These are phyloP conservation scores for Gilbertella persicaria DNA, from an alignment of 371 early-diverging fungal genomes.

Conservation along the genomic window DNA sequence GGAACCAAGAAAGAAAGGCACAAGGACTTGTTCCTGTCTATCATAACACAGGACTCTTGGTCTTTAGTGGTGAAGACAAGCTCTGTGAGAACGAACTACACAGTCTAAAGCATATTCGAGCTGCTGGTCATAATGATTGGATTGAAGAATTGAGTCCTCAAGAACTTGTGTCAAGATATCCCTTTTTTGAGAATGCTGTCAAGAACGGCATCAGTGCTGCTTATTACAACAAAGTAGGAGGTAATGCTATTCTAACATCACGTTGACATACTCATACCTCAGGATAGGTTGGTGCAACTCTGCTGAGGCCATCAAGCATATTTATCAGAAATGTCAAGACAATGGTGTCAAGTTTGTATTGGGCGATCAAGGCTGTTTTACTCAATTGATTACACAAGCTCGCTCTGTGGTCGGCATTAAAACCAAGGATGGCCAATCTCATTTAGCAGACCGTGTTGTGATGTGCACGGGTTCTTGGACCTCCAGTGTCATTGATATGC, in stretches of 20 bases:
- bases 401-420: constrained; percentile 40
- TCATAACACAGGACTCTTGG: constrained; percentile 41
- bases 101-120: constrained; percentile 33
- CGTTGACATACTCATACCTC: constrained; percentile 3
- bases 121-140: constrained; percentile 36
- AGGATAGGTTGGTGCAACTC: constrained; percentile 47
- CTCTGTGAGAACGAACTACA: constrained; percentile 39
- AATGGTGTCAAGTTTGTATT: constrained; percentile 43
- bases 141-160: constrained; percentile 34
- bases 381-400: constrained; percentile 12
- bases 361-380: constrained; percentile 26
- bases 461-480: constrained; percentile 63
- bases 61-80: constrained; percentile 30
- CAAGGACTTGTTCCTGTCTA: constrained; percentile 32
- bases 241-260: constrained; percentile 10
- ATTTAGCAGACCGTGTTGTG: constrained; percentile 44
- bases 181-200: constrained; percentile 36
- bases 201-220: constrained; percentile 31
- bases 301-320: constrained; percentile 35
- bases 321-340: constrained; percentile 35
- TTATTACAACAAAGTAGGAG: constrained; percentile 42
- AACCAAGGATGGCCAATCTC: constrained; percentile 44
- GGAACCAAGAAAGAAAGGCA: constrained; percentile 50
- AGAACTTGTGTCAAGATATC: constrained; percentile 29
- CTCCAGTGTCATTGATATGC: constrained; percentile 44